Percentiles rank a stretch among this genome's conserved stretches.
Evolutionary conservation across 805 yeast species (phyloP).

Genomic region (Groenewaldozyma salmanticensis): DNA sequence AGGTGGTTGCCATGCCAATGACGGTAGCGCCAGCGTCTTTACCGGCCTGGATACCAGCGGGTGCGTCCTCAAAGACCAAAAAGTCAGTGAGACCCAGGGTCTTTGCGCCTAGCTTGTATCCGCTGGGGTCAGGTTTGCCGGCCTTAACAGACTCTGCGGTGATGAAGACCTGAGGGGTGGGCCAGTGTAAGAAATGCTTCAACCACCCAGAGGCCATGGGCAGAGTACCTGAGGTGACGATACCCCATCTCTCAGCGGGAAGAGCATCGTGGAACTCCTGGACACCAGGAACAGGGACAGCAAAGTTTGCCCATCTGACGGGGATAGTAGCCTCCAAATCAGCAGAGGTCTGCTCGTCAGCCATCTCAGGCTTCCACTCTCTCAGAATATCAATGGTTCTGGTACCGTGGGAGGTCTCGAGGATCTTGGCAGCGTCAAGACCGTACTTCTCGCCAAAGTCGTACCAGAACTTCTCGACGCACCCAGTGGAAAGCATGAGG

Average conservation of each 20-base stretch:
- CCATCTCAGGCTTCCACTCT: slow-evolving; percentile 67
- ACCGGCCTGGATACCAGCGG: slow-evolving; percentile 80
- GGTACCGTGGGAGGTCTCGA: slow-evolving; percentile 72
- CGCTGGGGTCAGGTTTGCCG: slow-evolving; percentile 86
- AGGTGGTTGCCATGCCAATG: slow-evolving; percentile 76
- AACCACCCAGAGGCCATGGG: slow-evolving; percentile 77
- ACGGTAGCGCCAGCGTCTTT: slow-evolving; percentile 74
- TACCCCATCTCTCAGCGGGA: slow-evolving; percentile 57
- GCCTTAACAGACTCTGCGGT: slow-evolving; percentile 69
- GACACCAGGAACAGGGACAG: slow-evolving; percentile 70
- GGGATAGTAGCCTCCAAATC: slow-evolving; percentile 63
- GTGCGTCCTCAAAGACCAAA: slow-evolving; percentile 77
- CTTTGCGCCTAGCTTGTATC: slow-evolving; percentile 41
- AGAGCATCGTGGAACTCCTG: slow-evolving; percentile 36
- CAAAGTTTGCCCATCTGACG: slow-evolving; percentile 59
- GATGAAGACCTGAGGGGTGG: slow-evolving; percentile 64
- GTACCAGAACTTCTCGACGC: slow-evolving; percentile 77
- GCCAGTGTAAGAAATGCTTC: slow-evolving; percentile 45
- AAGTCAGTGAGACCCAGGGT: slow-evolving; percentile 31
- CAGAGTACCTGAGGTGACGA: slow-evolving; percentile 76
- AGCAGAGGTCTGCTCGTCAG: slow-evolving; percentile 53
- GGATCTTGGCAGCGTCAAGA: slow-evolving; percentile 60
- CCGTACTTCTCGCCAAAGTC: slow-evolving; percentile 59
- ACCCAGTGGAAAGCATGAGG: slow-evolving; percentile 70
- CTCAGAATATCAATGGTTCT: slow-evolving; percentile 72